Evolutionary conservation across 306 rosid genomes (phyloP), one percentile per base, ranked within the genome.

Genomic region (Prunus padus): DNA sequence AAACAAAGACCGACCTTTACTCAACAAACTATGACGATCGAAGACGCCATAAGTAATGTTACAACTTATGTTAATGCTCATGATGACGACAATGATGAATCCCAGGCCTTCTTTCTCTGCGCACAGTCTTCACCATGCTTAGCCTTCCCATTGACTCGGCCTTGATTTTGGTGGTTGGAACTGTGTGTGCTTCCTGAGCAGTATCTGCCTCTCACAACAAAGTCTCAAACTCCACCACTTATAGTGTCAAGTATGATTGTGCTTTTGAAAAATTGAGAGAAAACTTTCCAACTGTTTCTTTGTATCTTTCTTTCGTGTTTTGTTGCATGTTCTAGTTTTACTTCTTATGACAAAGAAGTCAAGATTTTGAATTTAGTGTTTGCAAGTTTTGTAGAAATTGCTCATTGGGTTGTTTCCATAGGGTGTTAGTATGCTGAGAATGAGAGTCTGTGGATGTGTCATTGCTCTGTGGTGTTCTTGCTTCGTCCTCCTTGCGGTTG

Each of bases 401-500:
- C 65, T 25, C 33, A 25, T 25, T 25, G 65, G 37, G 8, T 59
- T 14, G 64, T 4, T 59, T 59, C 37, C 18, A 5, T 59, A 25
- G 10, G 65, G 37, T 59, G 4, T 33, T 33, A 79, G 74, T 81
- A 90, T 92, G 96, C 59, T 40, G 79, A 76, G 51, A 81, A 67
- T 78, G 77, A 82, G 86, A 76, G 49, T 74, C 77, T 69, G 71
- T 81, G 91, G 77, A 71, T 86, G 52, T 74, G 78, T 72, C 51
- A 59, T 90, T 74, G 83, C 83, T 73, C 67, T 83, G 59, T 82
- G 56, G 70, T 71, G 67, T 76, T 89, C 81, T 59, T 76, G 52
- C 75, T 52, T 84, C 67, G 28, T 77, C 40, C 57, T 86, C 54
- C 74, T 77, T 52, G 82, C 84, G 15, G 77, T 54, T 18, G 82